Base-by-base conservation (phyloP, 176 grass and related monocot species). In the Lolium perenne region DNA sequence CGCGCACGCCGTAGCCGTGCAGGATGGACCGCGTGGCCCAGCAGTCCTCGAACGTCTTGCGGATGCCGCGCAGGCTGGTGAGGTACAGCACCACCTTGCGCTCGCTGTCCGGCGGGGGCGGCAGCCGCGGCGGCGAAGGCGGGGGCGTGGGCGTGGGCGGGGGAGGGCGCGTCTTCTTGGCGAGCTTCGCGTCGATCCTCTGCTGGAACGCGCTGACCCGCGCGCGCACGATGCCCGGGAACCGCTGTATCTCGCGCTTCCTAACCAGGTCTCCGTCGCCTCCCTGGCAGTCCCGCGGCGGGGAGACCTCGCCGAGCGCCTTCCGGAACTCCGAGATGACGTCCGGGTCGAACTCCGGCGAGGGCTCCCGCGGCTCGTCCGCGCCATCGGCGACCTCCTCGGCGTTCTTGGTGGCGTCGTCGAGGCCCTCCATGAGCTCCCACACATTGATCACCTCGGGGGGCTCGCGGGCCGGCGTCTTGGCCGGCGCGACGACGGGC, bases 341-440 rank as follows among this genome's bases (percentile, higher is more conserved):
- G 5, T 93, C 89, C 13, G 91, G 87, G 16, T 95, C 95, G 40
- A 92, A 91, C 43, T 93, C 90, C 65, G 65, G 79, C 4, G 41
- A 35, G 40, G 88, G 91, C 0, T 58, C 72, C 8, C 71, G 87
- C 17, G 59, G 45, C 35, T 75, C 84, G 66, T 38, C 65, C 43
- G 10, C 45, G 47, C 2, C 43, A 61, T 21, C 61, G n/a, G 71
- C 80, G 56, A 29, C 68, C 26, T 29, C 26, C 1, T 29, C 26
- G 26, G 26, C 26, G 15, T 90, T 86, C 22, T 74, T 62, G 84
- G 91, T 62, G 84, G 91, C 50, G 86, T 96, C 97, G 6, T 94
- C 97, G 29, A 99, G 92, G 15, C 97, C 94, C 65, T 89, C 94
- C 97, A 99, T 99, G 89, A 99, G 94, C 82, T 99, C 97, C 97